A percentile compares a stretch with the other conserved stretches of the same genome.
These are phyloP conservation scores for Cyberlindnera petersonii DNA, from an alignment of 805 yeast species.

Conservation along the genomic window DNA sequence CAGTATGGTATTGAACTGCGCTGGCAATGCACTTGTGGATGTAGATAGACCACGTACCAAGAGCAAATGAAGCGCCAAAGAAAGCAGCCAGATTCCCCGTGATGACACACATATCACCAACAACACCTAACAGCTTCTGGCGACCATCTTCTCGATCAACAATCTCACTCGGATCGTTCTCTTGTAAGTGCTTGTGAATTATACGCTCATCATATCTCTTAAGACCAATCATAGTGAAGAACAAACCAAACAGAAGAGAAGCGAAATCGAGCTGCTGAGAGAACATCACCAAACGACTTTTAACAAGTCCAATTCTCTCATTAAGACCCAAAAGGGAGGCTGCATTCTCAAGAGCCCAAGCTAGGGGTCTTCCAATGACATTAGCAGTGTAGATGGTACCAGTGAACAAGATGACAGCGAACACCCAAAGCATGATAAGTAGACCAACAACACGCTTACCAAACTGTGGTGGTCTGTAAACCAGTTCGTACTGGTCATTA, in stretches of 20 bases:
- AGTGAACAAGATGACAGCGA: slow-evolving; percentile 35
- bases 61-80: background rate
- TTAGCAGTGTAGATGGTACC: slow-evolving; percentile 23
- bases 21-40: background rate
- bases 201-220: slow-evolving; percentile 19
- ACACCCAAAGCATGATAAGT: slow-evolving; percentile 41
- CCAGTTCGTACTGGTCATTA: slow-evolving; percentile 57
- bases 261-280: slow-evolving; percentile 4
- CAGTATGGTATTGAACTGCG: background rate
- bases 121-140: background rate
- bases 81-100: background rate
- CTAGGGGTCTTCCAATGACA: slow-evolving; percentile 28
- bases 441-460: slow-evolving; percentile 47
- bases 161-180: background rate
- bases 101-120: background rate
- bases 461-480: slow-evolving; percentile 83
- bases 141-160: background rate
- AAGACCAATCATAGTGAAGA: slow-evolving; percentile 15
- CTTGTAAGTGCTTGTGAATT: slow-evolving; percentile 19
- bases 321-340: background rate
- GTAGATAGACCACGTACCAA: background rate
- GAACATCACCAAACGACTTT: background rate
- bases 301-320: background rate
- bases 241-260: slow-evolving; percentile 23
- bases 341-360: background rate